Base-by-base conservation (phyloP, 148 eudicot species). In the Silene latifolia region DNA sequence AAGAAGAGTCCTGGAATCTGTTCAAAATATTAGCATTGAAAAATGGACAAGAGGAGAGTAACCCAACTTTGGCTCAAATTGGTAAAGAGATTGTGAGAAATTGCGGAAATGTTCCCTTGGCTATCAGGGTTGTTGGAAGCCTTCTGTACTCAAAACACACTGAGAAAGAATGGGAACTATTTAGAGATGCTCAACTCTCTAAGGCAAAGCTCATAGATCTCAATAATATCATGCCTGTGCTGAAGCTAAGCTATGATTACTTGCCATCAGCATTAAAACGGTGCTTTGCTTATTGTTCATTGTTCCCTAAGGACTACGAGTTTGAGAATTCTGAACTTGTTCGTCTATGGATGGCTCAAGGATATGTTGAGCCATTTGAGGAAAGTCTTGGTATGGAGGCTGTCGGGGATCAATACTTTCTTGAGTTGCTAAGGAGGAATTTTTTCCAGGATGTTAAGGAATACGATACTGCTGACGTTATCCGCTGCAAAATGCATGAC, bases 271-370 rank as follows among this genome's bases (percentile, higher is more conserved):
- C 4, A 0, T 39, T 72, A 12, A 78, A 78, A 39, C 71, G 23
- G 13, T 78, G 80, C 11, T 72, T 78, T 72, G 71, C 76, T 3
- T 78, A 78, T 42, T 78, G 76, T 65, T 78, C 80, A 6, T 46
- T 78, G 42, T 65, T 72, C 32, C 76, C 71, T 0, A 64, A 78
- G 20, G 77, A 67, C 14, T 8, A 39, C 2, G 19, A 1, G 29
- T 73, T 66, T 13, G 17, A 24, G 10, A 78, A 58, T 25, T 11
- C 47, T 12, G 35, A 57, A 14, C 19, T 78, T 65, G 48, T 78
- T 44, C 66, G 14, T 13, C 8, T 72, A 13, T 78, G 77, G 81
- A 66, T 78, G 65, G 81, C 81, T 58, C 77, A 72, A 44, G 77
- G 77, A 7, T 78, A 54, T 18, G 0, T 78, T 39, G 18, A 75